Evolutionary conservation across 2,329 filamentous ascomycete genomes (phyloP).

Genomic region (Pestalotiopsis sp.): DNA sequence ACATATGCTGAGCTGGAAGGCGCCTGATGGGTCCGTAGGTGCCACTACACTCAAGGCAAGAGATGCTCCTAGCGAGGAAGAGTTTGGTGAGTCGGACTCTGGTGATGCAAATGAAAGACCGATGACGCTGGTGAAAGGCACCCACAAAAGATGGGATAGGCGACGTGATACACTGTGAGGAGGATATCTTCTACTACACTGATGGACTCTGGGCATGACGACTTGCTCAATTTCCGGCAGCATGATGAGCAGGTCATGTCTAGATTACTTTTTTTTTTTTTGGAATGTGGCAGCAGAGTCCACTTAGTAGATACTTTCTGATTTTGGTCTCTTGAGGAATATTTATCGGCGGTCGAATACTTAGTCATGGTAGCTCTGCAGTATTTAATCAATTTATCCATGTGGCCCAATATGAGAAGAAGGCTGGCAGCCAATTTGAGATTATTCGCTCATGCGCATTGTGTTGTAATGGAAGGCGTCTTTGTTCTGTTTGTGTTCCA

Average conservation of each 20-base stretch:
- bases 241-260: background rate
- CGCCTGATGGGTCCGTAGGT: background rate
- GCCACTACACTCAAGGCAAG: background rate
- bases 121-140: background rate
- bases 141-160: background rate
- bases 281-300: background rate
- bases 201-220: background rate
- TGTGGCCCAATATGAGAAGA: background rate
- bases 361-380: background rate
- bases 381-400: background rate
- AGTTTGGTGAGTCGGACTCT: background rate
- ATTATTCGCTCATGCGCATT: too few species aligned
- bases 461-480: too few species aligned
- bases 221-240: background rate
- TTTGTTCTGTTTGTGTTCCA: too few species aligned
- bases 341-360: background rate
- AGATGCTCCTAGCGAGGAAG: background rate
- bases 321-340: background rate
- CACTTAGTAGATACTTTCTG: background rate
- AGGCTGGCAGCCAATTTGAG: background rate
- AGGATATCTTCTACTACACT: background rate
- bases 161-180: background rate
- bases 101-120: background rate
- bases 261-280: background rate
- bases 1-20: conserved; percentile 5